Conservation (phyloP, 495 filamentous ascomycete genomes). For the Lasiosphaeria ovina region DNA sequence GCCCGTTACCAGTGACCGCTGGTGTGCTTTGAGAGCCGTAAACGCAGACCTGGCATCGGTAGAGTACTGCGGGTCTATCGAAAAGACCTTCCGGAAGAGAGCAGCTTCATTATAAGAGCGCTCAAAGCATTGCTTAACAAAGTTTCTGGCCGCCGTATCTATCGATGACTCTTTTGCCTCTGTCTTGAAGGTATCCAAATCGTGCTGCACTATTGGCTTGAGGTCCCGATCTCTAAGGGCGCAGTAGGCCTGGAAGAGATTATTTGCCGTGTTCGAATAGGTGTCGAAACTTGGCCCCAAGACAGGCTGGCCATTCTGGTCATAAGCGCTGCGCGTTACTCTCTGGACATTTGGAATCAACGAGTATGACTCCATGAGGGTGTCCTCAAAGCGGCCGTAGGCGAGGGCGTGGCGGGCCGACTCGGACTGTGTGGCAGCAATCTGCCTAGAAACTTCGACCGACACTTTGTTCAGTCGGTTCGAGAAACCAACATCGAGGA, state of each 20-base stretch:
- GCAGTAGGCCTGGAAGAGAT: conserved; percentile 44
- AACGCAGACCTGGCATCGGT: conserved; percentile 43
- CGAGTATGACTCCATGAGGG: conserved; percentile 44
- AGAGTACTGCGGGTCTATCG: conserved; percentile 48
- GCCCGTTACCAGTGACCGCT: conserved; percentile 41
- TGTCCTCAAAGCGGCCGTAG: conserved; percentile 50
- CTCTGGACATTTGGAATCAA: conserved; percentile 46
- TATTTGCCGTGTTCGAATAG: conserved; percentile 60
- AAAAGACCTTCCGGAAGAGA: conserved; percentile 48
- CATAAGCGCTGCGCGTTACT: conserved; percentile 55
- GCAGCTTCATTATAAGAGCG: conserved; percentile 47
- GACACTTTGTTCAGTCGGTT: conserved; percentile 45
- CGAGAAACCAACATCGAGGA: conserved; percentile 52
- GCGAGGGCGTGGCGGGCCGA: conserved; percentile 51
- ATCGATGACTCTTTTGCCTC: conserved; percentile 42
- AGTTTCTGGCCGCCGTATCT: conserved; percentile 47
- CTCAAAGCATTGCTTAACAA: conserved; percentile 50
- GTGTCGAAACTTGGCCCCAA: conserved; percentile 51
- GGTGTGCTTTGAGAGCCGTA: conserved; percentile 36
- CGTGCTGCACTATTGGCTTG: conserved; percentile 53
- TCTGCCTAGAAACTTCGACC: conserved; percentile 44
- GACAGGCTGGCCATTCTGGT: conserved; percentile 59
- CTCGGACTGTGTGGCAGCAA: conserved; percentile 46
- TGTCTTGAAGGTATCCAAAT: conserved; percentile 49
- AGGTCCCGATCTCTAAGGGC: conserved; percentile 47